A percentile compares a stretch with the other conserved stretches of the same genome.
These are phyloP conservation scores for Mucor plumbeus DNA, from an alignment of 371 early-diverging fungal genomes.

Conservation along the genomic window DNA sequence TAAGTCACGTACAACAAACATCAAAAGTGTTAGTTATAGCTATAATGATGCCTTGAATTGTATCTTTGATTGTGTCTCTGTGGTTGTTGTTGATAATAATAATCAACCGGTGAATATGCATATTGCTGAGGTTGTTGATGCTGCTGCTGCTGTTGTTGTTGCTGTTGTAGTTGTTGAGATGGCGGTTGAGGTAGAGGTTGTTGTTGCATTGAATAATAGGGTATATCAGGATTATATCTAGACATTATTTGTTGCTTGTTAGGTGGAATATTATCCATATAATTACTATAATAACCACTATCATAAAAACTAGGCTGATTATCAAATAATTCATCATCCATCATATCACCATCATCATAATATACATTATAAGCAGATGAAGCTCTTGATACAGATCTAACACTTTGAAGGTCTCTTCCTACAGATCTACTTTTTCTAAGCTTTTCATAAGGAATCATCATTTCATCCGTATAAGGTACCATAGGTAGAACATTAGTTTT, in stretches of 20 bases:
- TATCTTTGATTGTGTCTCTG: background rate
- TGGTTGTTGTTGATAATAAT: background rate
- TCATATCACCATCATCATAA: background rate
- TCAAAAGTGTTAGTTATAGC: background rate
- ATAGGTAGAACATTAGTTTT: background rate
- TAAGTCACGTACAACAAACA: background rate
- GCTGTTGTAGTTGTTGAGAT: background rate
- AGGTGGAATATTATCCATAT: slow-evolving; percentile 4
- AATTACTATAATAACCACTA: background rate
- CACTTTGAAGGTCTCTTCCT: slow-evolving; percentile 2
- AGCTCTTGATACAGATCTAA: background rate
- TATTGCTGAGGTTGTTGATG: background rate
- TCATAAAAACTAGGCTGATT: background rate
- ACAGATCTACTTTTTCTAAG: slow-evolving; percentile 8
- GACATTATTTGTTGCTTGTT: slow-evolving; percentile 2
- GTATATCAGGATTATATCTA: background rate
- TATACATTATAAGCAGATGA: background rate
- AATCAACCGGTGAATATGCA: background rate
- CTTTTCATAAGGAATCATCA: background rate
- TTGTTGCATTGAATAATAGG: background rate
- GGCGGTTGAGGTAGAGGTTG: background rate
- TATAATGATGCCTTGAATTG: background rate
- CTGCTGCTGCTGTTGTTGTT: background rate
- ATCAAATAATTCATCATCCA: background rate
- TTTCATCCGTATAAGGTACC: background rate